These are phyloP conservation scores for Salix viminalis DNA, from an alignment of 345 rosid genomes.

Conservation along the genomic window DNA sequence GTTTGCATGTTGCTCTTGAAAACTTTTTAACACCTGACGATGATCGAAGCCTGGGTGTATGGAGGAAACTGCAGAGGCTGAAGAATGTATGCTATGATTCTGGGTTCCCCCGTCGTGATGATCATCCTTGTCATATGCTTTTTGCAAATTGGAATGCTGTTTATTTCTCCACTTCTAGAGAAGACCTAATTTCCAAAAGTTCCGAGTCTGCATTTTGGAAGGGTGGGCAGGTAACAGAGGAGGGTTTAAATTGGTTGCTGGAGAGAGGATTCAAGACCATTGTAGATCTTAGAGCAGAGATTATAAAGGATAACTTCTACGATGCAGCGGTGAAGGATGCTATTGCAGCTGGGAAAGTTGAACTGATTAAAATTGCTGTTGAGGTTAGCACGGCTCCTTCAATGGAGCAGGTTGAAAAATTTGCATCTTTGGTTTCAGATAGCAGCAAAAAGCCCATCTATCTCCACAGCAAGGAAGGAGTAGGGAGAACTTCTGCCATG, in stretches of 20 bases:
- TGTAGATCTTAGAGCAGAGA: slow-evolving; percentile 82
- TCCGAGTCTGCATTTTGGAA: slow-evolving; percentile 78
- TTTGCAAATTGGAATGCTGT: slow-evolving; percentile 86
- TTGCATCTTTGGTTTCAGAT: slow-evolving; percentile 77
- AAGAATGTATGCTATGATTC: slow-evolving; percentile 87
- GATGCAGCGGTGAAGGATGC: slow-evolving; percentile 63
- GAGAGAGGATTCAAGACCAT: slow-evolving; percentile 75
- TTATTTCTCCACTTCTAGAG: slow-evolving; percentile 54
- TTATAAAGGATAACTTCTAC: slow-evolving; percentile 72
- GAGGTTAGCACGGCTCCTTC: slow-evolving; percentile 81
- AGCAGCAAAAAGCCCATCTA: slow-evolving; percentile 70
- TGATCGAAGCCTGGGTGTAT: slow-evolving; percentile 55
- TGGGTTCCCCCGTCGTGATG: slow-evolving; percentile 72
- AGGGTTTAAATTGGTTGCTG: slow-evolving; percentile 78
- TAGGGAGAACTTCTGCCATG: slow-evolving; percentile 84
- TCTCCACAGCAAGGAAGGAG: slow-evolving; percentile 94
- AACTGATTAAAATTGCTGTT: slow-evolving; percentile 66
- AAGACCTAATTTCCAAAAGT: slow-evolving; percentile 37
- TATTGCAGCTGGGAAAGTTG: slow-evolving; percentile 51
- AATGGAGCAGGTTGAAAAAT: slow-evolving; percentile 84
- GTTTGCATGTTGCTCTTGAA: slow-evolving; percentile 90
- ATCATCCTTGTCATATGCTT: slow-evolving; percentile 59
- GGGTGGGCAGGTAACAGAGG: slow-evolving; percentile 91
- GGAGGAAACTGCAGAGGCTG: slow-evolving; percentile 92
- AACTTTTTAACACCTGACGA: slow-evolving; percentile 71